These are phyloP conservation scores for Volutella citrinella DNA, from an alignment of 2,329 filamentous ascomycete genomes.

Conservation along the genomic window DNA sequence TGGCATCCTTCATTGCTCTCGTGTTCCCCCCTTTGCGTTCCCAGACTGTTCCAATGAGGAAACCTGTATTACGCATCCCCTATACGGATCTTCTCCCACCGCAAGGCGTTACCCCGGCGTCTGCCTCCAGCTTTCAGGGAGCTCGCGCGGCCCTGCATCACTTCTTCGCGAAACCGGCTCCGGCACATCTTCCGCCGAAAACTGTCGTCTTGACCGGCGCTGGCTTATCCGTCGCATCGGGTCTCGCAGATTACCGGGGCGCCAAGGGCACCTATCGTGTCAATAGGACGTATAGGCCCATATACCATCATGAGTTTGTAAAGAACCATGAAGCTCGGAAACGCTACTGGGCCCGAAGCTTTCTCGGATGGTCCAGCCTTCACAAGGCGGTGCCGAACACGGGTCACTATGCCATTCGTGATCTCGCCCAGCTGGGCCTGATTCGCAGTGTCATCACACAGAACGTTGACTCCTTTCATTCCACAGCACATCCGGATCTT, in stretches of 20 bases:
- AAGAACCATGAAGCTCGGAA: constrained; percentile 79
- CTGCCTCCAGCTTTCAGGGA: constrained; percentile 66
- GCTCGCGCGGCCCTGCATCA: constrained; percentile 73
- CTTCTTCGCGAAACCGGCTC: constrained; percentile 67
- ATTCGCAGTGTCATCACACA: constrained; percentile 83
- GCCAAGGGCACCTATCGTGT: constrained; percentile 86
- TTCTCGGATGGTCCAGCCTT: constrained; percentile 85
- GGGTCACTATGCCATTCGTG: constrained; percentile 73
- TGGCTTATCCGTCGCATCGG: constrained; percentile 89
- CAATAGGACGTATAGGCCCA: constrained; percentile 86
- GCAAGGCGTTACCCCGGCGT: constrained; percentile 70
- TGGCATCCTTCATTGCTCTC: too few relatives aligned
- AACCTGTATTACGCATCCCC: constrained; percentile 80
- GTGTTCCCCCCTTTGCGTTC: too few relatives aligned
- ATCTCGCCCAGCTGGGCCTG: constrained; percentile 69
- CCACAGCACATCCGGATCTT: constrained; percentile 68
- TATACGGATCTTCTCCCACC: constrained; percentile 80
- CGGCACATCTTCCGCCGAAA: constrained; percentile 43
- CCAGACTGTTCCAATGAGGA: constrained; percentile 54
- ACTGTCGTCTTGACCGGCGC: constrained; percentile 69
- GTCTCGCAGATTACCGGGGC: constrained; percentile 89
- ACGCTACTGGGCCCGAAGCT: constrained; percentile 93
- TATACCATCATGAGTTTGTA: constrained; percentile 90
- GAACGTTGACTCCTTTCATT: constrained; percentile 95
- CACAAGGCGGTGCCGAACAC: constrained; percentile 75